A percentile compares a stretch with the other conserved stretches of the same genome.
These are phyloP conservation scores for Nelumbo lutea DNA, from an alignment of 164 flowering plant genomes.

Conservation along the genomic window DNA sequence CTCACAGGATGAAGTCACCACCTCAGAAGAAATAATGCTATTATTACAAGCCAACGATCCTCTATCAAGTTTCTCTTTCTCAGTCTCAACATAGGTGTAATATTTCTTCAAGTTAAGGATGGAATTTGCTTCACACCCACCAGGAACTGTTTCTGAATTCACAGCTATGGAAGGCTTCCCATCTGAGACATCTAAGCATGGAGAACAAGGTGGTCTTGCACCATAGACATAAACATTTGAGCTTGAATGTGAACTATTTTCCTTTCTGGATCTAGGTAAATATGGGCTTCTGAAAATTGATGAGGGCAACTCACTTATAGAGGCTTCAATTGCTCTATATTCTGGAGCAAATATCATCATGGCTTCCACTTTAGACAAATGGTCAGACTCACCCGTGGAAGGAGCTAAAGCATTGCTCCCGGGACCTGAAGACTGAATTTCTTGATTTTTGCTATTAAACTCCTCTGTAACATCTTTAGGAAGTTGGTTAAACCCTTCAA, in stretches of 20 bases:
- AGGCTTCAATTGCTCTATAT: constrained; percentile 85
- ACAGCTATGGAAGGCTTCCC: constrained; percentile 38
- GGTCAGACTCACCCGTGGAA: constrained; percentile 61
- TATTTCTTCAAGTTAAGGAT: constrained; percentile 37
- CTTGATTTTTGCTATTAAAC: constrained; percentile 44
- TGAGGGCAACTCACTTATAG: constrained; percentile 49
- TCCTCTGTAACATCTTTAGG: constrained; percentile 49
- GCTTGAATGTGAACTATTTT: constrained; percentile 64
- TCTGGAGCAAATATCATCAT: constrained; percentile 89
- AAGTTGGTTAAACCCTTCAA: constrained; percentile 60
- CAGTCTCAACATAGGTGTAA: constrained; percentile 57
- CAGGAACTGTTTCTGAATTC: constrained; percentile 31
- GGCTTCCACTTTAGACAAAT: constrained; percentile 83
- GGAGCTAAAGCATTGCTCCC: constrained; percentile 31
- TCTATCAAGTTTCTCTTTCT: constrained; percentile 29
- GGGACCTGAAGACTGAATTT: constrained; percentile 39
- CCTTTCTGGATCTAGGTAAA: constrained; percentile 53
- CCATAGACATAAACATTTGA: constrained; percentile 56
- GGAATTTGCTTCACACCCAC: constrained; percentile 29
- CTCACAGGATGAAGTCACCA: constrained; percentile 17
- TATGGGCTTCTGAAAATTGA: constrained; percentile 74
- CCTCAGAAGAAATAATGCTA: constrained; percentile 36
- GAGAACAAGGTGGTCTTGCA: constrained; percentile 72
- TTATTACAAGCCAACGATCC: constrained; percentile 20
- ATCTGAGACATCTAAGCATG: constrained; percentile 42